Conservation (phyloP, 2,329 filamentous ascomycete species). For the Colletotrichum musicola region DNA sequence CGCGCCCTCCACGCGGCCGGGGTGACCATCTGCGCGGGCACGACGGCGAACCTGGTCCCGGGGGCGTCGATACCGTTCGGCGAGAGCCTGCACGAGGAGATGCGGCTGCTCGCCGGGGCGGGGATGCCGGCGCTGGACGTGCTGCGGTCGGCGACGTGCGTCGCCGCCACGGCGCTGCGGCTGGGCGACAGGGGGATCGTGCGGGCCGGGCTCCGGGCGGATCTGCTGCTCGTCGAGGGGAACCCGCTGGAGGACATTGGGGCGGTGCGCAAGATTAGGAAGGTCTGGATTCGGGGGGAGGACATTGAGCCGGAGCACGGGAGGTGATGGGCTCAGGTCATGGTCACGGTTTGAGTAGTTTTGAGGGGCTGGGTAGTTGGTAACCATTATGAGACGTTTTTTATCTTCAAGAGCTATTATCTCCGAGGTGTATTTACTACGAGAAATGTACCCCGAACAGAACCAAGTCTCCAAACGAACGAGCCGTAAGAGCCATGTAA, state of each 20-base stretch:
- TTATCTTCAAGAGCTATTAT: no score
- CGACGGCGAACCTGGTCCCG: conserved; percentile 44
- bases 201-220: conserved; percentile 44
- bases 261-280: conserved; percentile 42
- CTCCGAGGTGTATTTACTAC: no score
- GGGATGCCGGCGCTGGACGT: conserved; percentile 41
- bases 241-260: conserved; percentile 46
- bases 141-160: conserved; percentile 41
- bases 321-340: no score
- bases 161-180: conserved; percentile 41
- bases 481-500: no score
- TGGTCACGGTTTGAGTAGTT: no score
- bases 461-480: no score
- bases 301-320: conserved; percentile 28
- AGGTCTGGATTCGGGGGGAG: conserved; percentile 46
- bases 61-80: conserved; percentile 37
- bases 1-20: conserved; percentile 44
- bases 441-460: no score
- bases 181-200: conserved; percentile 45
- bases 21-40: conserved; percentile 48
- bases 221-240: conserved; percentile 47
- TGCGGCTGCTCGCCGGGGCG: conserved; percentile 41
- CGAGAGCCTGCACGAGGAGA: conserved; percentile 42
- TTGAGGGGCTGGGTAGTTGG: no score
- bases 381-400: no score